phyloP scores from a whole-genome alignment of 2,329 filamentous ascomycete genomes.

The Colletotrichum kahawae region DNA sequence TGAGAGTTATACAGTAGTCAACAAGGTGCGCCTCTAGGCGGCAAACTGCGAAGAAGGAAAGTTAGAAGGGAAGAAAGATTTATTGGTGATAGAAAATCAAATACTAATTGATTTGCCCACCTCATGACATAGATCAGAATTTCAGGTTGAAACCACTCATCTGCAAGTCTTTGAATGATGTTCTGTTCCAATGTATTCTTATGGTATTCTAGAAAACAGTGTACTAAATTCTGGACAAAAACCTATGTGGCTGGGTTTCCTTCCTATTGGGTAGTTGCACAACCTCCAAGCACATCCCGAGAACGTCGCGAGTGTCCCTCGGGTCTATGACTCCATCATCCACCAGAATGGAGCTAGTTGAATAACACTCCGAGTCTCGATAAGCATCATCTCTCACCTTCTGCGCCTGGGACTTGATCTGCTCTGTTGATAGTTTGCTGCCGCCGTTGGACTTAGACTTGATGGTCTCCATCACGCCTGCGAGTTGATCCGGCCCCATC shows the following conservation, averaged over 20 bases:
- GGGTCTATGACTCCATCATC: neutral
- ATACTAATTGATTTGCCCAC: accelerated
- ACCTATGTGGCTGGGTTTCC: neutral
- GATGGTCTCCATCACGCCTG: neutral
- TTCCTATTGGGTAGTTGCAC: neutral
- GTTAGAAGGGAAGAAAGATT: neutral
- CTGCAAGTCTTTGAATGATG: neutral
- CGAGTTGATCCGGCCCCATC: neutral
- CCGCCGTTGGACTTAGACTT: neutral
- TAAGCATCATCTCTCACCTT: neutral
- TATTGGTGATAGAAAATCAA: accelerated
- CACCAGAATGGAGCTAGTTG: neutral
- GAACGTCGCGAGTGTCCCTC: neutral
- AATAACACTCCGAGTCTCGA: neutral
- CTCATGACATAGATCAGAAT: neutral
- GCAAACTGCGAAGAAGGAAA: too few relatives aligned
- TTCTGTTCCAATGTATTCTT: neutral
- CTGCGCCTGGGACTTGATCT: neutral
- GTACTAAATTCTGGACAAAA: neutral
- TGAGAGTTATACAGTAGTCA: too few relatives aligned
- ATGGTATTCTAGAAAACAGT: neutral
- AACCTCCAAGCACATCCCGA: neutral
- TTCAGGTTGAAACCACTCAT: neutral
- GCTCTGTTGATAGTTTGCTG: neutral
- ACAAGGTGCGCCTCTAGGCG: too few relatives aligned